Conservation (phyloP, 257 asterid genomes). For the Solanum megistacrolobum region DNA sequence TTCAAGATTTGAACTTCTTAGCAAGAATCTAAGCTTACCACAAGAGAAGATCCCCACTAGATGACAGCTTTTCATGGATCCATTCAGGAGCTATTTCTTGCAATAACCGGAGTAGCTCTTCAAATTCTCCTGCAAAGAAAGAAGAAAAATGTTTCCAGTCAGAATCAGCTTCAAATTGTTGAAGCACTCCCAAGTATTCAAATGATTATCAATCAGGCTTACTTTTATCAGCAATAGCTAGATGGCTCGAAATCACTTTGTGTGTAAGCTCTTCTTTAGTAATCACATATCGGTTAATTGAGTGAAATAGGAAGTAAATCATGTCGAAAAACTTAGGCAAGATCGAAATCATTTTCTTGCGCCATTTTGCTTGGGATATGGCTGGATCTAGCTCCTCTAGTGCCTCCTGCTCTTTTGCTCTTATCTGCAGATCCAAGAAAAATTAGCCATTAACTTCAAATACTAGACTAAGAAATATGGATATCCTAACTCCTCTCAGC, state of each 20-base stretch:
- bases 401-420: constrained; percentile 51
- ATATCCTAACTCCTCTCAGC: neutral
- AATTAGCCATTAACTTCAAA: neutral
- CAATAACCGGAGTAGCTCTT: constrained; percentile 62
- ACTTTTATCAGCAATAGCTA: constrained; percentile 47
- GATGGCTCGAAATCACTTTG: constrained; percentile 30
- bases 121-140: constrained; percentile 53
- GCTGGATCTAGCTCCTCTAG: constrained; percentile 65
- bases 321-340: constrained; percentile 66
- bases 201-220: constrained; percentile 11
- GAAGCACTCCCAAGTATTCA: neutral
- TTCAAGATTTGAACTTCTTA: neutral
- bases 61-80: constrained; percentile 50
- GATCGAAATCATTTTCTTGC: constrained; percentile 48
- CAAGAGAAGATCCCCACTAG: constrained; percentile 55
- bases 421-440: constrained; percentile 36
- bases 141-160: neutral
- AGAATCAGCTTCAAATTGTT: neutral
- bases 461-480: neutral
- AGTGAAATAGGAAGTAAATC: constrained; percentile 47
- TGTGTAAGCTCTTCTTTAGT: constrained; percentile 64
- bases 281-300: constrained; percentile 56
- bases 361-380: constrained; percentile 71
- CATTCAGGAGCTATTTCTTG: constrained; percentile 80
- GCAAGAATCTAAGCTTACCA: constrained; percentile 30